Evolutionary conservation across 306 rosid species (phyloP), one percentile per base, ranked within the genome.

Genomic region (Glycine soja): DNA sequence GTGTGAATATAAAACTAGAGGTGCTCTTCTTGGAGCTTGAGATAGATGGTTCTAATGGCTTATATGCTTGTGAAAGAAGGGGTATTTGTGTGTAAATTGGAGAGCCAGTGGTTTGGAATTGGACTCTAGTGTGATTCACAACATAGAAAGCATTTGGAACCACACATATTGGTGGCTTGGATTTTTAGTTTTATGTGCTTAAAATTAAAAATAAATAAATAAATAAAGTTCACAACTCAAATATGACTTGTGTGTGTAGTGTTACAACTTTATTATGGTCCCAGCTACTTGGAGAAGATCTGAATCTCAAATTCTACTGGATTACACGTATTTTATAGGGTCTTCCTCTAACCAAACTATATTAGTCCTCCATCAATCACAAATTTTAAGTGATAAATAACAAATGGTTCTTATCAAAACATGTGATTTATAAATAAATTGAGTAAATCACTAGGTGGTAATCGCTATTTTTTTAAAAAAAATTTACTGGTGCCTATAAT

Each of bases 91-190:
- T 87, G 97, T 89, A 84, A 84, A 12, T 67, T 77, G 76, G 81
- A 87, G 94, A 82, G 78, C 97, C 95, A 88, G 62, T 46, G 90
- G 87, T 90, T 94, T 78, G 64, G 78, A 81, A 40, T 75, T 79
- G 97, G 88, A 86, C 43, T 53, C 8, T 34, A 75, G 85, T 79
- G 87, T 62, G 85, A 73, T 53, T 78, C 68, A 80, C 68, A 59
- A 54, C 50, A 40, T 77, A 1, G 78, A 77, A 24, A 46, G 47
- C 79, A 74, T 69, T 66, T 3, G 68, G 87, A 88, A 75, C 93
- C 91, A 88, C 93, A 82, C 81, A 88, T 53, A 58, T 81, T 70
- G 88, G 84, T 91, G 90, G 92, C 86, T 76, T 88, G 66, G 81
- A 78, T 72, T 90, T 88, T 80, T 84, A 30, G 66, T 70, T 24